Evolutionary conservation across 305 asterid species (phyloP).

Genomic region (Rubia balearica): DNA sequence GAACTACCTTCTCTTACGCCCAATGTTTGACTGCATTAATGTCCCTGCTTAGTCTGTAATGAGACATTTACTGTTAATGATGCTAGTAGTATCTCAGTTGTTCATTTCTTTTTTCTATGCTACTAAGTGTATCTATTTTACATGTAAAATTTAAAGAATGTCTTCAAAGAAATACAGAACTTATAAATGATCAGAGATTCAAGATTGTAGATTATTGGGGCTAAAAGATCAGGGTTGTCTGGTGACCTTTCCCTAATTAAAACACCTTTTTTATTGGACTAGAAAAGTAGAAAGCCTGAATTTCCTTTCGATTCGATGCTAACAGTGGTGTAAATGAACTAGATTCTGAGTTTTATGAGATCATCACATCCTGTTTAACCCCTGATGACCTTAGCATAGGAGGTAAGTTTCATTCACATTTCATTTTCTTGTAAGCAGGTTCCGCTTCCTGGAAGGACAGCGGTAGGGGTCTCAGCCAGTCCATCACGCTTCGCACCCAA

Average conservation of each 20-base stretch:
- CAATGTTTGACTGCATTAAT: background rate
- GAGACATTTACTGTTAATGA: background rate
- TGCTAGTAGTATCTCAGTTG: background rate
- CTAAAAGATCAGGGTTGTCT: background rate
- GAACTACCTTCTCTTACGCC: background rate
- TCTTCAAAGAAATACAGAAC: background rate
- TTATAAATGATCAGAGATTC: background rate
- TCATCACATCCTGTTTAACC: background rate
- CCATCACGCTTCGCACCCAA: constrained; percentile 72
- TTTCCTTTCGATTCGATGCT: background rate
- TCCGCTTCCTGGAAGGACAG: constrained; percentile 51
- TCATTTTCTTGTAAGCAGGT: constrained; percentile 32
- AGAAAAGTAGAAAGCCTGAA: background rate
- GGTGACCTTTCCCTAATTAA: background rate
- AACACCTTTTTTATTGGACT: background rate
- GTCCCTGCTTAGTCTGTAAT: background rate
- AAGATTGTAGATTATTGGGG: background rate
- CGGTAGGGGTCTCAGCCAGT: constrained; percentile 48
- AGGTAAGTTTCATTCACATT: background rate
- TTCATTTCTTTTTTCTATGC: background rate
- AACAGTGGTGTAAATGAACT: background rate
- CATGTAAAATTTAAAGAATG: background rate
- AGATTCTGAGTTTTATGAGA: background rate
- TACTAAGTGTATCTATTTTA: background rate
- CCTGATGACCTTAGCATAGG: background rate